Percentiles rank a stretch among this genome's conserved stretches.
These are phyloP conservation scores for Achaetomium macrosporum DNA, from an alignment of 2,329 filamentous ascomycete genomes.

Conservation along the genomic window DNA sequence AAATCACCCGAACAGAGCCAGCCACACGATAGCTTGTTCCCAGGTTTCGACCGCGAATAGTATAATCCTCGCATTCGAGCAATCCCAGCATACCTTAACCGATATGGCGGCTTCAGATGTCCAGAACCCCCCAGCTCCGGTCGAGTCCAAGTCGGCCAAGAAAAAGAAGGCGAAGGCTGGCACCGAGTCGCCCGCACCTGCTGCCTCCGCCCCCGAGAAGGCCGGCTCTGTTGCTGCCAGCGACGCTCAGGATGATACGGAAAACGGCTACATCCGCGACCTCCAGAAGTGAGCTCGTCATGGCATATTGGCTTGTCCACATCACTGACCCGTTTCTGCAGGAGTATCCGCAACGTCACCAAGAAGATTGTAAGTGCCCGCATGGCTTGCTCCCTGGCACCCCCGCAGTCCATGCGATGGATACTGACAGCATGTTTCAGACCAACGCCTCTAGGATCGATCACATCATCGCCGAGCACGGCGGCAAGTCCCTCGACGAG, in stretches of 20 bases:
- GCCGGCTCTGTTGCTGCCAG: conserved; percentile 40
- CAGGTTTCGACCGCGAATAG: neutral
- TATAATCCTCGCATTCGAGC: neutral
- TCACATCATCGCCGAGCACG: conserved; percentile 60
- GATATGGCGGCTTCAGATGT: conserved; percentile 59
- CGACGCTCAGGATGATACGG: conserved; percentile 56
- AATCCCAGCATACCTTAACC: conserved; percentile 5
- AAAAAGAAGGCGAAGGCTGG: conserved; percentile 62
- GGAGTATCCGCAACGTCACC: conserved; percentile 83
- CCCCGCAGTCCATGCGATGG: neutral
- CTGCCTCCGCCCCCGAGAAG: conserved; percentile 45
- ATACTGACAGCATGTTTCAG: conserved; percentile 34
- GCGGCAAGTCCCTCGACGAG: conserved; percentile 65
- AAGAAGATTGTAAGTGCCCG: conserved; percentile 80
- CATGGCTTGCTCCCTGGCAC: conserved; percentile 7
- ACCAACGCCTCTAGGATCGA: conserved; percentile 68
- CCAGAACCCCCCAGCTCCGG: conserved; percentile 56
- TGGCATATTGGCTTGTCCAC: neutral
- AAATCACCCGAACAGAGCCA: neutral
- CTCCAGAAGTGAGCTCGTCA: conserved; percentile 68
- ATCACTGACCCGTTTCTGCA: conserved; percentile 33
- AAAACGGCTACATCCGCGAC: conserved; percentile 79
- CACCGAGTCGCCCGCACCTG: conserved; percentile 51
- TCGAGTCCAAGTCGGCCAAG: conserved; percentile 60
- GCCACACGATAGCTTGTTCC: neutral